Evolutionary conservation across 768 basidiomycete species (phyloP).

Genomic region (Boletus subparvulus): DNA sequence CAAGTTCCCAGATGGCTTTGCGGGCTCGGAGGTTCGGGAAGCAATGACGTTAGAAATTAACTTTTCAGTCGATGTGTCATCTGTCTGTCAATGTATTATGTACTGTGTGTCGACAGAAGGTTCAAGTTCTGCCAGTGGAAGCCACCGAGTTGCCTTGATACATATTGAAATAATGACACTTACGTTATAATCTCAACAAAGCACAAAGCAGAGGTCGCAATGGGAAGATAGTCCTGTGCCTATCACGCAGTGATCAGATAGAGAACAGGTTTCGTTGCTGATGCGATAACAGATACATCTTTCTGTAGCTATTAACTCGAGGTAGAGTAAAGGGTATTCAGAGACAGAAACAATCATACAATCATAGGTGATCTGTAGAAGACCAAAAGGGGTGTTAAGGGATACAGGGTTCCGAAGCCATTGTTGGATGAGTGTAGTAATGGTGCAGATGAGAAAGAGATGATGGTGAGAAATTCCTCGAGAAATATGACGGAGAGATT

Average conservation of each 20-base stretch:
- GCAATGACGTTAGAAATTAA: neutral
- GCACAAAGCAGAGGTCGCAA: neutral
- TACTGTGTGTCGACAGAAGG: neutral
- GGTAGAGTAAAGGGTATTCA: slow-evolving; percentile 33
- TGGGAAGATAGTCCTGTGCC: neutral
- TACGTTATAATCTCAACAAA: slow-evolving; percentile 1
- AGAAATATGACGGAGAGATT: slow-evolving; percentile 6
- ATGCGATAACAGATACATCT: slow-evolving; percentile 31
- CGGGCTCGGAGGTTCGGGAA: neutral
- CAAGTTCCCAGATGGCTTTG: neutral
- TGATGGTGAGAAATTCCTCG: slow-evolving; percentile 26
- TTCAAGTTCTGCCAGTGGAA: neutral
- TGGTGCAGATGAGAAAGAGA: slow-evolving; percentile 24
- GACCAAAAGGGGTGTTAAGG: slow-evolving; percentile 13
- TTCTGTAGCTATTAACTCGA: slow-evolving; percentile 27
- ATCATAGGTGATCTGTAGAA: slow-evolving; percentile 19
- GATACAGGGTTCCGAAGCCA: slow-evolving; percentile 30
- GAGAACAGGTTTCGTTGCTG: slow-evolving; percentile 8
- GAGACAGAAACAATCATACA: slow-evolving; percentile 18
- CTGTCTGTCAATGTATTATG: neutral
- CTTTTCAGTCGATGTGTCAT: slow-evolving; percentile 4
- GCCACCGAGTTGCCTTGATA: neutral
- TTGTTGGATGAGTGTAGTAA: slow-evolving; percentile 16
- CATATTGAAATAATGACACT: neutral
- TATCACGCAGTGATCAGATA: neutral